A percentile compares a stretch with the other conserved stretches of the same genome.
phyloP scores from a whole-genome alignment of 2,329 filamentous ascomycete genomes.

The Curvularia spicifera region DNA sequence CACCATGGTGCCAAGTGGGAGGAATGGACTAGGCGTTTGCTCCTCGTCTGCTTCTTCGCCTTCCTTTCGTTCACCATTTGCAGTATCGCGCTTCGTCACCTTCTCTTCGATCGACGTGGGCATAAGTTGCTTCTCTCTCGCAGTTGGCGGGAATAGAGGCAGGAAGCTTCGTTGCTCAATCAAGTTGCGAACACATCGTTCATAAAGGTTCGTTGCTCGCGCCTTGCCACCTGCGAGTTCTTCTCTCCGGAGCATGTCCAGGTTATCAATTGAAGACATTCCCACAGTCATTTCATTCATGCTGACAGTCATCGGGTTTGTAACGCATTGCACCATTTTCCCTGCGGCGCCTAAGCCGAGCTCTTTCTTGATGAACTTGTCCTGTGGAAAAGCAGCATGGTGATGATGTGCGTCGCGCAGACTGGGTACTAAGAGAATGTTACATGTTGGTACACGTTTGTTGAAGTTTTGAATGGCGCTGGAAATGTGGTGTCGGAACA shows the following conservation, averaged over 20 bases:
- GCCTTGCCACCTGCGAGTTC: conserved; percentile 68
- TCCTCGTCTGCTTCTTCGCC: conserved; percentile 56
- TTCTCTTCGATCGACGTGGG: conserved; percentile 46
- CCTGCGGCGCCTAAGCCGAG: conserved; percentile 68
- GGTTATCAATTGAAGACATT: conserved; percentile 80
- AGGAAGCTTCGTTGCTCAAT: conserved; percentile 92
- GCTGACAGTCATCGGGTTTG: conserved; percentile 87
- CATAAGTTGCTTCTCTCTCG: conserved; percentile 68
- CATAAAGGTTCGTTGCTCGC: conserved; percentile 66
- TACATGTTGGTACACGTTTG: conserved; percentile 74
- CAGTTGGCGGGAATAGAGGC: conserved; percentile 82
- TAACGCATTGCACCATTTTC: conserved; percentile 76
- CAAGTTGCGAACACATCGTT: conserved; percentile 75
- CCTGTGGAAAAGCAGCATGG: conserved; percentile 86
- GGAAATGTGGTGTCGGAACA: conserved; percentile 83
- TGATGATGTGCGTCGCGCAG: conserved; percentile 81
- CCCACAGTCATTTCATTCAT: conserved; percentile 87
- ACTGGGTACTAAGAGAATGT: conserved; percentile 82
- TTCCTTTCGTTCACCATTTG: conserved; percentile 31
- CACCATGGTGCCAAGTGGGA: conserved; percentile 71
- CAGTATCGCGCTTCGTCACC: conserved; percentile 62
- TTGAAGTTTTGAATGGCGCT: conserved; percentile 74
- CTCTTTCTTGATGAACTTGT: conserved; percentile 71
- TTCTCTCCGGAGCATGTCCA: conserved; percentile 80
- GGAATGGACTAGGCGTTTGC: conserved; percentile 51